Evolutionary conservation across 2,329 filamentous ascomycete species (phyloP), one percentile per base, ranked within the genome.

Genomic region (Cordyceps pruinosa): DNA sequence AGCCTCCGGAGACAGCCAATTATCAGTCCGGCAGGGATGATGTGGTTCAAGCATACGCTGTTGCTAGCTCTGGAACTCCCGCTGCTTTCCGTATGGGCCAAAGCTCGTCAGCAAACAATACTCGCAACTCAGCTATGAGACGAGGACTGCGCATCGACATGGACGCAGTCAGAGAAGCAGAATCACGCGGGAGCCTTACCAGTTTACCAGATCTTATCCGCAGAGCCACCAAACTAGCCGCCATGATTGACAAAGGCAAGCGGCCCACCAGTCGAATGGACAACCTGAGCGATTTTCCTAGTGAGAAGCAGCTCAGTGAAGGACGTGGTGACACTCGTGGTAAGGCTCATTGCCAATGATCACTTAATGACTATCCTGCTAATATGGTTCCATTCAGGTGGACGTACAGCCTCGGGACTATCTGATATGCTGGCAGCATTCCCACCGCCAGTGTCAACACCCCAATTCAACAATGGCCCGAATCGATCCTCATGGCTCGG

Each of bases 151-250:
- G 82, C 35, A 75, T 97, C 4, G 85, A 97, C 66, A 87, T 97
- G 25, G 86, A 92, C 66, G 89, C 89, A 4, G 88, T 96, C 4
- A 82, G 85, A 62, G 85, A 87, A 52, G 89, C 89, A 17, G 90
- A 97, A 70, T 83, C 87, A 1, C 84, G 94, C 66, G 92, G 90
- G 4, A 97, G 92, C 68, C 77, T 96, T 61, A 97, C 94, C 1
- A 97, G 92, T 71, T 75, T 99, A 59, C 88, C 92, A 0, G 94
- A 97, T 69, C 75, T 99, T 59, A 97, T 99, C 63, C 82, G 85
- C 66, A 84, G 94, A 64, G 94, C 94, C 12, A 97, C 93, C 0
- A 85, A 84, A 62, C 76, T 97, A 37, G 93, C 92, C 17, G 84
- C 89, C 0, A 91, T 96, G 72, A 85, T 99, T 58, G 93, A 97